Evolutionary conservation across 1,284 basidiomycete species (phyloP).

Genomic region (Sparassis latifolia): DNA sequence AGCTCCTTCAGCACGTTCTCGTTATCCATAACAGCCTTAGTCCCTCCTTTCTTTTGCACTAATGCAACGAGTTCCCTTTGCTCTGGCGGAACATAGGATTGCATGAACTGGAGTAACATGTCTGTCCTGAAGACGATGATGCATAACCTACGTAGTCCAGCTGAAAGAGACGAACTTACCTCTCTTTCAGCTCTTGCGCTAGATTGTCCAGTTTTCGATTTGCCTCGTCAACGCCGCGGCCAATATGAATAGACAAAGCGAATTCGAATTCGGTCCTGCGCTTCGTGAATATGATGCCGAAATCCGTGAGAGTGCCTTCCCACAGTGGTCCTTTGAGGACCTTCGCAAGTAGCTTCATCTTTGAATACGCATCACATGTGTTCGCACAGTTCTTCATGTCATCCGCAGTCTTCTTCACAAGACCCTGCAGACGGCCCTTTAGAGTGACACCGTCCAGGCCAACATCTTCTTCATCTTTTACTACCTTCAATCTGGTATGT

Average conservation of each 20-base stretch:
- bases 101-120: constrained; percentile 5
- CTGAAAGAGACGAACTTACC: constrained; percentile 5
- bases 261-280: constrained; percentile 27
- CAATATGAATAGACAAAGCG: constrained; percentile 28
- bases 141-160: not conserved
- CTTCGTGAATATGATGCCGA: constrained; percentile 25
- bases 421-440: constrained; percentile 15
- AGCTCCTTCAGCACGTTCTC: constrained; percentile 10
- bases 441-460: constrained; percentile 17
- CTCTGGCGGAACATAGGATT: constrained; percentile 6
- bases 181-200: constrained; percentile 12
- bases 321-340: constrained; percentile 31
- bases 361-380: constrained; percentile 27
- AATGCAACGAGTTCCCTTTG: constrained; percentile 8
- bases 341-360: constrained; percentile 27
- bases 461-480: constrained; percentile 11
- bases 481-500: constrained; percentile 9
- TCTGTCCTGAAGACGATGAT: constrained; percentile 11
- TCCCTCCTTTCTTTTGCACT: constrained; percentile 12
- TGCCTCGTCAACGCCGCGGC: constrained; percentile 25
- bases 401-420: constrained; percentile 16
- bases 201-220: constrained; percentile 24
- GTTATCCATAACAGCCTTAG: constrained; percentile 8
- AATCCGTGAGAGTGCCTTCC: constrained; percentile 29
- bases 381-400: constrained; percentile 27